Evolutionary conservation across 1,284 basidiomycete genomes (phyloP), one percentile per base, ranked within the genome.

Genomic region (Cutaneotrichosporon sp.): DNA sequence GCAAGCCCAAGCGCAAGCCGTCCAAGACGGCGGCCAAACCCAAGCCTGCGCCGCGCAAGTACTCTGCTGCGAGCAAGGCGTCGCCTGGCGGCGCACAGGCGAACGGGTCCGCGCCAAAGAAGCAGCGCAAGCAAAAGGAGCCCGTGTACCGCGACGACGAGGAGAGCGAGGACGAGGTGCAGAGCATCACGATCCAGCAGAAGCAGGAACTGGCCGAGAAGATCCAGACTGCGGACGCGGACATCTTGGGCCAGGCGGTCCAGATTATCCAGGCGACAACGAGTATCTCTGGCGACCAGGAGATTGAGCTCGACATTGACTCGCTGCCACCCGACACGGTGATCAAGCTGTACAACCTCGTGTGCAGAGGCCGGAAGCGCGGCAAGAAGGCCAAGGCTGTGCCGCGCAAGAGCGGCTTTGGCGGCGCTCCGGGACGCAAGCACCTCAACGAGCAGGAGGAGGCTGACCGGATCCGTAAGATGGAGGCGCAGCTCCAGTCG

Each of bases 261-360:
- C 81, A 85, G 64, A 92, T 97, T 68, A 97, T 97, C 60, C 88
- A 93, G 65, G 84, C 90, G 69, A 85, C 89, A 47, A 85, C 90
- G 46, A 84, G 89, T 30, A 86, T 96, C 58, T 83, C 88, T 66
- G 86, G 89, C 67, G 88, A 86, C 49, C 89, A 96, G 73, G 92
- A 97, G 78, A 96, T 97, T 66, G 92, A 97, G 76, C 83, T 97
- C 42, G 93, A 97, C 75, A 96, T 97, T 63, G 92, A 97, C 69
- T 79, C 84, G 43, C 80, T 97, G 35, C 90, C 92, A 47, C 79
- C 86, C 4, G 75, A 81, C 18, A 91, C 93, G 30, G 81, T 96
- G 45, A 85, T 86, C 52, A 89, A 90, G 76, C 80, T 97, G 23
- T 97, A 96, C 79, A 92, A 93, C 75, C 90, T 89, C 66, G 93